phyloP scores from a whole-genome alignment of 2,329 filamentous ascomycete genomes.

The Hypoxylon sp. region DNA sequence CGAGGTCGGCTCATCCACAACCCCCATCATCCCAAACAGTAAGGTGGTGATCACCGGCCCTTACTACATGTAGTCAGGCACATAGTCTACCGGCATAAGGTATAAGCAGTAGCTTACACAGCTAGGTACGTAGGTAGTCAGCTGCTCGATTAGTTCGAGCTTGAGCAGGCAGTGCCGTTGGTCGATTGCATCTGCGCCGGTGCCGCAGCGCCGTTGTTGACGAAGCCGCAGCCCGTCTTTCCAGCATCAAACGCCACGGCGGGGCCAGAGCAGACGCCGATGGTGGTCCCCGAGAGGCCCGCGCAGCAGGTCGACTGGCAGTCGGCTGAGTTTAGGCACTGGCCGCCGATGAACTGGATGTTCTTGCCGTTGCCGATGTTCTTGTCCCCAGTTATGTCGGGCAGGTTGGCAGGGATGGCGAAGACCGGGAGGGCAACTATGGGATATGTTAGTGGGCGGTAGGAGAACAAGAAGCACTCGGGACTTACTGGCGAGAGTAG shows the following conservation, averaged over 20 bases:
- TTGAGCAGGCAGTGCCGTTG: neutral
- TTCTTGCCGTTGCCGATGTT: constrained; percentile 51
- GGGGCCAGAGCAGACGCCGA: constrained; percentile 50
- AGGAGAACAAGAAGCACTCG: neutral
- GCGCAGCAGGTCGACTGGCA: constrained; percentile 53
- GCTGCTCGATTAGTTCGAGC: constrained; percentile 3
- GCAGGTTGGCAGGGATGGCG: constrained; percentile 32
- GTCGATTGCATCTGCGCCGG: neutral
- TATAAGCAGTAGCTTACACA: neutral
- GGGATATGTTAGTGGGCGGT: constrained; percentile 24
- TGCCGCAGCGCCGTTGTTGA: constrained; percentile 18
- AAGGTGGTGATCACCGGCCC: neutral
- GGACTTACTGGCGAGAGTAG: constrained; percentile 49
- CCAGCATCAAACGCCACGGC: constrained; percentile 49
- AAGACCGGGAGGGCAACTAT: constrained; percentile 44
- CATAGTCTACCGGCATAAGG: neutral
- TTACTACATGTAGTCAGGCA: neutral
- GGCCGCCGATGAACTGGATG: constrained; percentile 51
- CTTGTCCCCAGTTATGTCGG: constrained; percentile 49
- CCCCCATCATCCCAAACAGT: constrained; percentile 1
- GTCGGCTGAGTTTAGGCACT: constrained; percentile 49
- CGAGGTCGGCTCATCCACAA: neutral
- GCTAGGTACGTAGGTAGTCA: neutral
- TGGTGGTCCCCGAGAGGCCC: constrained; percentile 42
- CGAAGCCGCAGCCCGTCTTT: constrained; percentile 53